Evolutionary conservation across 192 early-diverging fungal genomes (phyloP).

Genomic region (Backusella sp.): DNA sequence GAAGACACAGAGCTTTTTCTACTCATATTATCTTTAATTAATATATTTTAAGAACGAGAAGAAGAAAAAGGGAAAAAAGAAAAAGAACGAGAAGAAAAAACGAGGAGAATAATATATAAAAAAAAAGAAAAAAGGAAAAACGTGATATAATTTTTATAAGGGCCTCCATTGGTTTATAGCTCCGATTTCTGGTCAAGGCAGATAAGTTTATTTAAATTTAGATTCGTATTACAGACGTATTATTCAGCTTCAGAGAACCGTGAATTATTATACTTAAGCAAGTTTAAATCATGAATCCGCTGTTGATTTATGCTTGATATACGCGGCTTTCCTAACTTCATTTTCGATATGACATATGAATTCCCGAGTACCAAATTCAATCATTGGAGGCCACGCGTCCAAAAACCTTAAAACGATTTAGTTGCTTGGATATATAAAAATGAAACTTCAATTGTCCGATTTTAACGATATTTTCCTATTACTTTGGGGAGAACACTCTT

Average conservation of each 20-base stretch:
- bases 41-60: background rate
- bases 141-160: background rate
- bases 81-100: conserved; percentile 4
- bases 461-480: background rate
- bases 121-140: background rate
- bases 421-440: background rate
- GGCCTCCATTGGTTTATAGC: background rate
- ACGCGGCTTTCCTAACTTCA: too few relatives aligned
- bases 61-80: background rate
- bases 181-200: background rate
- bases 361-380: too few relatives aligned
- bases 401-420: background rate
- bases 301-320: too few relatives aligned
- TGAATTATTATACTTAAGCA: too few relatives aligned
- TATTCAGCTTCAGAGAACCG: too few relatives aligned
- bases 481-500: background rate
- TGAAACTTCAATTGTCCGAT: background rate
- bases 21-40: conserved; percentile 5
- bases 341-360: too few relatives aligned
- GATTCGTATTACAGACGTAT: too few relatives aligned
- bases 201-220: too few relatives aligned
- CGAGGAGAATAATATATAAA: background rate
- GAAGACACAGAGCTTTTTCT: background rate
- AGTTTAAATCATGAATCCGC: too few relatives aligned
- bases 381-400: background rate